A percentile compares a stretch with the other conserved stretches of the same genome.
These are phyloP conservation scores for Bryoglossum gracile DNA, from an alignment of 495 filamentous ascomycete genomes.

Conservation along the genomic window DNA sequence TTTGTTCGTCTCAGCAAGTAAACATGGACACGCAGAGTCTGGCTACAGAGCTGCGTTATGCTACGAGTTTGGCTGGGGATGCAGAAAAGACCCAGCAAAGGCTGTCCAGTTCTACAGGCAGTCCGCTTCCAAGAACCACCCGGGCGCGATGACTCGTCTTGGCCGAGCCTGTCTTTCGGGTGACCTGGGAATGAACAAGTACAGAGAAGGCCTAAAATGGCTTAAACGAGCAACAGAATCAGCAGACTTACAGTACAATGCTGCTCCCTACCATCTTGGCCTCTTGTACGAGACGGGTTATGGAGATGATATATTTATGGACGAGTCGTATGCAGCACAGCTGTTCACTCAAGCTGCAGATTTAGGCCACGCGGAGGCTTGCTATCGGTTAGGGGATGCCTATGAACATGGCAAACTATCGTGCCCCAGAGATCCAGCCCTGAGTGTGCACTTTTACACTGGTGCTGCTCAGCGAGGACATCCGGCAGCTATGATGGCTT, in stretches of 20 bases:
- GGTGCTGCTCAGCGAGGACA: slow-evolving; percentile 78
- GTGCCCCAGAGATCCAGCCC: slow-evolving; percentile 83
- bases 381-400: slow-evolving; percentile 83
- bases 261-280: slow-evolving; percentile 86
- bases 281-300: slow-evolving; percentile 81
- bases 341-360: slow-evolving; percentile 92
- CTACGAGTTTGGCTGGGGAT: slow-evolving; percentile 98
- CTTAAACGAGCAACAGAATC: slow-evolving; percentile 86
- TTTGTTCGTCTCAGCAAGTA: slow-evolving; percentile 86
- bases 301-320: slow-evolving; percentile 86
- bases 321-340: slow-evolving; percentile 85
- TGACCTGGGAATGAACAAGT: slow-evolving; percentile 80
- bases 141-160: slow-evolving; percentile 87
- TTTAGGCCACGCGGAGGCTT: slow-evolving; percentile 78
- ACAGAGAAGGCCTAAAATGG: slow-evolving; percentile 93
- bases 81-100: slow-evolving; percentile 76
- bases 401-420: slow-evolving; percentile 88
- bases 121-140: slow-evolving; percentile 87
- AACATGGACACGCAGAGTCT: slow-evolving; percentile 95
- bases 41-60: slow-evolving; percentile 89
- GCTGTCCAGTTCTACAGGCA: slow-evolving; percentile 90
- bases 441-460: slow-evolving; percentile 97
- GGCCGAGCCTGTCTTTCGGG: slow-evolving; percentile 83
- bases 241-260: slow-evolving; percentile 85
- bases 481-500: slow-evolving; percentile 92